phyloP scores from a whole-genome alignment of 1,284 basidiomycete genomes.

The Pascua sp. region DNA sequence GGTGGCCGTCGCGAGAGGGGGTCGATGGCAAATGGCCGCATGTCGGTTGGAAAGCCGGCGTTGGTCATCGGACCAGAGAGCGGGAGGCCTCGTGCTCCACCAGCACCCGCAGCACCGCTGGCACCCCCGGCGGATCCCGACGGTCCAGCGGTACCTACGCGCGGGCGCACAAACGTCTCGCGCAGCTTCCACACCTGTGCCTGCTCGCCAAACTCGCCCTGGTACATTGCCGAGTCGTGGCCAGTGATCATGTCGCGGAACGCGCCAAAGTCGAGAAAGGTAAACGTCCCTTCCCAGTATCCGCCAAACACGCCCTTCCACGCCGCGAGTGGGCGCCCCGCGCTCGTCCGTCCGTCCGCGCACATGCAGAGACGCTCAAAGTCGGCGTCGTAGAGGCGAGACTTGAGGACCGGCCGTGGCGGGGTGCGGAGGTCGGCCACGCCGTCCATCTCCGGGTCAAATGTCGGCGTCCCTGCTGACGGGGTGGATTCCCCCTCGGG shows the following conservation, averaged over 20 bases:
- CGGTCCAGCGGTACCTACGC: not conserved
- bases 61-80: conserved; percentile 42
- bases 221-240: conserved; percentile 47
- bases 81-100: conserved; percentile 12
- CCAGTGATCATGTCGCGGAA: conserved; percentile 51
- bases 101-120: not conserved
- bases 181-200: conserved; percentile 57
- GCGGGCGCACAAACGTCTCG: conserved; percentile 51
- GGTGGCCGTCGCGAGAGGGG: conserved; percentile 5
- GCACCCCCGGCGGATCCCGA: no score
- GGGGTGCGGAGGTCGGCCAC: conserved; percentile 11
- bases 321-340: conserved; percentile 47
- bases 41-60: conserved; percentile 42
- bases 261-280: conserved; percentile 57
- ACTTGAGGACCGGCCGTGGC: conserved; percentile 23
- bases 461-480: not conserved
- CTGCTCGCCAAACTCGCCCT: conserved; percentile 56
- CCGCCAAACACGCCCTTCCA: conserved; percentile 52
- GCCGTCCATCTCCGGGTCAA: not conserved
- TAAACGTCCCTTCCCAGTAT: conserved; percentile 57
- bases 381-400: conserved; percentile 19
- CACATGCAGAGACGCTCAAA: conserved; percentile 47
- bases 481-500: not conserved
- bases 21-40: conserved; percentile 19
- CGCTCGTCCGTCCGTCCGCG: conserved; percentile 45